A percentile compares a stretch with the other conserved stretches of the same genome.
phyloP scores from a whole-genome alignment of 768 basidiomycete genomes.

The Rickenella mellea region DNA sequence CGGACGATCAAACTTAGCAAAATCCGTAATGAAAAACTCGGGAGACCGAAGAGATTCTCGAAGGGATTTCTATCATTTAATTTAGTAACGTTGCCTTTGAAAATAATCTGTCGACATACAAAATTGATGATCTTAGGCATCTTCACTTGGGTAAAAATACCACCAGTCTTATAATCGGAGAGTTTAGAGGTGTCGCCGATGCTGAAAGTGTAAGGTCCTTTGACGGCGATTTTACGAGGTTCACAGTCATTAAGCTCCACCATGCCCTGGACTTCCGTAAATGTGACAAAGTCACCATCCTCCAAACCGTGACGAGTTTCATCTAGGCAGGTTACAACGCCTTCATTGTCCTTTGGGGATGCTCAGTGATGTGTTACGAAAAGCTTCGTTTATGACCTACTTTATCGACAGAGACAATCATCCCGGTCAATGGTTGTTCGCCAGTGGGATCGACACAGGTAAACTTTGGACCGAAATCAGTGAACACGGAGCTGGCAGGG shows the following conservation, averaged over 20 bases:
- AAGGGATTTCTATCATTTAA: conserved; percentile 69
- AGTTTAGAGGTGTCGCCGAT: conserved; percentile 86
- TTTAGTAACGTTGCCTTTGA: conserved; percentile 7
- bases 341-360: conserved; percentile 59
- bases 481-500: conserved; percentile 71
- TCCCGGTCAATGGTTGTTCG: conserved; percentile 85
- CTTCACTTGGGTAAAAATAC: conserved; percentile 96
- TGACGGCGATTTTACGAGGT: conserved; percentile 85
- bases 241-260: conserved; percentile 82
- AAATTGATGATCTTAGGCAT: conserved; percentile 96
- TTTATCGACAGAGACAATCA: conserved; percentile 92
- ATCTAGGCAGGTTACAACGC: conserved; percentile 92
- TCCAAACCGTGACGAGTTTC: conserved; percentile 98
- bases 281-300: conserved; percentile 96
- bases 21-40: conserved; percentile 91
- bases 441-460: conserved; percentile 98
- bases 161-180: conserved; percentile 73
- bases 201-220: conserved; percentile 95
- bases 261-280: conserved; percentile 95
- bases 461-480: conserved; percentile 93
- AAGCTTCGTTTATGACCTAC: conserved; percentile 25
- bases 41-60: conserved; percentile 74
- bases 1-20: conserved; percentile 93
- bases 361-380: background rate
- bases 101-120: conserved; percentile 37